Conservation (phyloP, 2,329 filamentous ascomycete species). For the Epichloe sibirici region DNA sequence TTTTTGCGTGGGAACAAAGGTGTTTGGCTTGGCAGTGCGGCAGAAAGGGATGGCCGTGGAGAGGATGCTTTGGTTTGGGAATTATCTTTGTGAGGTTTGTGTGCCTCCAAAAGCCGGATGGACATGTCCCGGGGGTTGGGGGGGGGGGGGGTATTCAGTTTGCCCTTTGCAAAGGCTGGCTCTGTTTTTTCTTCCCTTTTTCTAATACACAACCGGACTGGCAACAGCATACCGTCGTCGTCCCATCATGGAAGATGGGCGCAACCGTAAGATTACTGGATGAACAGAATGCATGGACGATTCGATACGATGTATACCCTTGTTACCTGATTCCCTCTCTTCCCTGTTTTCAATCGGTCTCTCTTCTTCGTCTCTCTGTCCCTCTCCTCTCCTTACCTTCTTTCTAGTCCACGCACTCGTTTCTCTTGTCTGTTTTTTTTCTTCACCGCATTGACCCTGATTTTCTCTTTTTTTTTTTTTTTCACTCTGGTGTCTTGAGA, state of each 20-base stretch:
- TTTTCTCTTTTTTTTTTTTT: slow-evolving; percentile 1
- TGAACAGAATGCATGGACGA: slow-evolving; percentile 33
- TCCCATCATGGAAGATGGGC: slow-evolving; percentile 2
- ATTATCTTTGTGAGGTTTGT: neutral
- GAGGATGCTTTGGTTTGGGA: neutral
- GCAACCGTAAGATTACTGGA: slow-evolving; percentile 18
- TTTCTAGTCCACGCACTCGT: neutral
- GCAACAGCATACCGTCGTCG: slow-evolving; percentile 22
- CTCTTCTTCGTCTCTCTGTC: slow-evolving; percentile 6
- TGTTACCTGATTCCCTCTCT: slow-evolving; percentile 17
- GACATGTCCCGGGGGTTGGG: neutral
- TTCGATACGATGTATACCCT: slow-evolving; percentile 33
- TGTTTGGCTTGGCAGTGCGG: slow-evolving; percentile 3
- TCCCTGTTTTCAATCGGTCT: slow-evolving; percentile 9
- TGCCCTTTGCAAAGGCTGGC: slow-evolving; percentile 1
- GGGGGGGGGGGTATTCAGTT: neutral
- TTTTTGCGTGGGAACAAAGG: slow-evolving; percentile 9
- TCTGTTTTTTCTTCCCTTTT: slow-evolving; percentile 14
- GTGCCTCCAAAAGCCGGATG: neutral
- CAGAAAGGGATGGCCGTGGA: neutral
- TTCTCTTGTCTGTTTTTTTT: neutral
- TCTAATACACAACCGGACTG: slow-evolving; percentile 26
- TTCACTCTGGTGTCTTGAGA: neutral
- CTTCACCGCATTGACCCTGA: slow-evolving; percentile 6
- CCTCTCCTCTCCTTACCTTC: slow-evolving; percentile 7